Conservation (phyloP, 2,329 filamentous ascomycete species). For the Penicillium sp. region DNA sequence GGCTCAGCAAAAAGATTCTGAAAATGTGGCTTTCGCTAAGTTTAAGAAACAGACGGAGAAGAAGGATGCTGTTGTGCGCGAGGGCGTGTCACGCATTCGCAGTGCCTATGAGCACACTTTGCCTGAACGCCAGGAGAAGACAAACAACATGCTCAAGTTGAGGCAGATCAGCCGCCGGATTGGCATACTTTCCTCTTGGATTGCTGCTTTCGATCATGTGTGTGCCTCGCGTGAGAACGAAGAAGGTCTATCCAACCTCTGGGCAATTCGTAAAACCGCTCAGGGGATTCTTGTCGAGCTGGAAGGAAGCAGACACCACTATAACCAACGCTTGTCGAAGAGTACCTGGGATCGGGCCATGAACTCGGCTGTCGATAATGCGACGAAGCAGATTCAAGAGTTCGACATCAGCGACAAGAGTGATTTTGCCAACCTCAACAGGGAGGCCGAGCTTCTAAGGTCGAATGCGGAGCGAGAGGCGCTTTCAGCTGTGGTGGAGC, state of each 20-base stretch:
- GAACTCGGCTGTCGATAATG: constrained; percentile 81
- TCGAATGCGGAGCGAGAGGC: constrained; percentile 74
- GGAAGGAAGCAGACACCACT: constrained; percentile 82
- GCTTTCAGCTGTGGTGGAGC: constrained; percentile 68
- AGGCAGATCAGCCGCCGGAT: constrained; percentile 80
- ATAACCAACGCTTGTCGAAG: constrained; percentile 75
- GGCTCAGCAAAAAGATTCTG: constrained; percentile 83
- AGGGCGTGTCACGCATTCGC: constrained; percentile 74
- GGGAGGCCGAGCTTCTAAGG: constrained; percentile 82
- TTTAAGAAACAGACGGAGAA: constrained; percentile 89
- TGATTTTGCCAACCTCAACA: constrained; percentile 65
- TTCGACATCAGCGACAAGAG: constrained; percentile 60
- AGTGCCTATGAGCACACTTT: constrained; percentile 76
- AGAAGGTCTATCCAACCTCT: constrained; percentile 59
- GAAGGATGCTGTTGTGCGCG: constrained; percentile 65
- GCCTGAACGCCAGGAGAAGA: constrained; percentile 70
- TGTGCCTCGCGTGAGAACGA: constrained; percentile 67
- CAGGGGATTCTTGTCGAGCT: constrained; percentile 83
- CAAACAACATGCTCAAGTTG: constrained; percentile 72
- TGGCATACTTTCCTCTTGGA: constrained; percentile 80
- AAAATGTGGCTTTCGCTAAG: constrained; percentile 74
- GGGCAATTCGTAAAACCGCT: constrained; percentile 77
- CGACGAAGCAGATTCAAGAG: constrained; percentile 68
- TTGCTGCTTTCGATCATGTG: constrained; percentile 80
- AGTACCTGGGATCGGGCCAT: constrained; percentile 81